phyloP scores from a whole-genome alignment of 2,329 filamentous ascomycete genomes.

The Daldinia sp. region DNA sequence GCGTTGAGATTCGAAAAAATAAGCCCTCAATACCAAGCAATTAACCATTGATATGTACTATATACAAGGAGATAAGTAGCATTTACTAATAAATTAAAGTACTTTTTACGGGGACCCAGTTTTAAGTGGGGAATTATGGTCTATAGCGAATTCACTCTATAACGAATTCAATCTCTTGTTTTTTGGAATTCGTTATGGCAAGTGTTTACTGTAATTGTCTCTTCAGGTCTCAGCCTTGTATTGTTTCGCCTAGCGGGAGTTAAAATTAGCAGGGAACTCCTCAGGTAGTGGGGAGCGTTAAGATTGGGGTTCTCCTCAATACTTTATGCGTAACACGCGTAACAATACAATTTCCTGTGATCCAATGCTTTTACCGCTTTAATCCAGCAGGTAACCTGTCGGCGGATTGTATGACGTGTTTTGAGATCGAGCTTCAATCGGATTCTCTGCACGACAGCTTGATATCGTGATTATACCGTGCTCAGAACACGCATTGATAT shows the following conservation, averaged over 20 bases:
- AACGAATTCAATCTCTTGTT: too few relatives aligned
- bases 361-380: background rate
- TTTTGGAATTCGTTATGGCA: too few relatives aligned
- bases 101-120: too few relatives aligned
- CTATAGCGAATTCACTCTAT: too few relatives aligned
- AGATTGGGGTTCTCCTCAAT: constrained; percentile 41
- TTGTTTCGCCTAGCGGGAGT: constrained; percentile 24
- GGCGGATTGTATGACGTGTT: constrained; percentile 1
- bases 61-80: too few relatives aligned
- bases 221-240: constrained; percentile 28
- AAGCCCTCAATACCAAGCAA: too few relatives aligned
- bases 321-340: constrained; percentile 44
- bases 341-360: constrained; percentile 17
- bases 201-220: too few relatives aligned
- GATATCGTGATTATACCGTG: background rate
- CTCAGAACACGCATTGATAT: background rate
- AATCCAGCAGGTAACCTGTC: background rate
- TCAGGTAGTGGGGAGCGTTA: constrained; percentile 40
- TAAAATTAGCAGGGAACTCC: constrained; percentile 26
- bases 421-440: background rate
- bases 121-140: too few relatives aligned
- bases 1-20: too few relatives aligned
- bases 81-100: too few relatives aligned
- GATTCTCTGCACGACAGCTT: background rate
- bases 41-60: too few relatives aligned